Percentiles rank a stretch among this genome's conserved stretches.
phyloP scores from a whole-genome alignment of 805 yeast species.

The Ogataea wickerhamii region DNA sequence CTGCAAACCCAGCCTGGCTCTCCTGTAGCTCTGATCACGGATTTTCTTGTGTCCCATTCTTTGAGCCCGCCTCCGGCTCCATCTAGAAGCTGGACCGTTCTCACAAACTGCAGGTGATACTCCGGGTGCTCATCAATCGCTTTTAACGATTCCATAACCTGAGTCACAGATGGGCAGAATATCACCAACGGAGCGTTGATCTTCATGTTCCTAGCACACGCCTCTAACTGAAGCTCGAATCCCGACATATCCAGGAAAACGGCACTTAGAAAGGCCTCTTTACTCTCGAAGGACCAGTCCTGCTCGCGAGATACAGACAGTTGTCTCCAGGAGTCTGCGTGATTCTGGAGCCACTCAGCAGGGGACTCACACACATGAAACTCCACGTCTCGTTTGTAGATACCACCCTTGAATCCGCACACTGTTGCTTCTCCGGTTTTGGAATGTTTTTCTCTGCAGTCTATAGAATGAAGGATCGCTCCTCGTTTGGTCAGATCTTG shows the following conservation, averaged over 20 bases:
- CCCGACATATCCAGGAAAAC: conserved; percentile 47
- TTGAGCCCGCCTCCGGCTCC: conserved; percentile 51
- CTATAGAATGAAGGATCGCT: conserved; percentile 45
- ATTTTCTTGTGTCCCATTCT: conserved; percentile 47
- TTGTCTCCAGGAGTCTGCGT: conserved; percentile 25
- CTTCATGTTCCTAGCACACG: conserved; percentile 33
- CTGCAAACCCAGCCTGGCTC: conserved; percentile 42
- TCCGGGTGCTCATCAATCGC: conserved; percentile 27
- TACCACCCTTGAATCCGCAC: conserved; percentile 38
- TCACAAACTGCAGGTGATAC: conserved; percentile 35
- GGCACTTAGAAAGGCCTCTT: conserved; percentile 37
- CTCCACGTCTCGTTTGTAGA: conserved; percentile 42
- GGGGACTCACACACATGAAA: conserved; percentile 43
- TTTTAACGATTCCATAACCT: conserved; percentile 40
- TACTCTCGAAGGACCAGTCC: conserved; percentile 16
- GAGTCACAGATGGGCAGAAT: conserved; percentile 49
- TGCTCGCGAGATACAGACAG: conserved; percentile 12
- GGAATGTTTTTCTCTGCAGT: conserved; percentile 38
- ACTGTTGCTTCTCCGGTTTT: conserved; percentile 40
- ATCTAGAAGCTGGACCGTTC: conserved; percentile 40
- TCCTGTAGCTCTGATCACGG: conserved; percentile 38
- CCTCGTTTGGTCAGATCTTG: conserved; percentile 31
- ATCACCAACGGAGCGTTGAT: conserved; percentile 42
- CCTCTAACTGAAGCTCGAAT: conserved; percentile 33
- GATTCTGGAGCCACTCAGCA: conserved; percentile 35